A percentile compares a stretch with the other conserved stretches of the same genome.
Conservation (phyloP, 257 asterid species). For the Solanum phureja region DNA sequence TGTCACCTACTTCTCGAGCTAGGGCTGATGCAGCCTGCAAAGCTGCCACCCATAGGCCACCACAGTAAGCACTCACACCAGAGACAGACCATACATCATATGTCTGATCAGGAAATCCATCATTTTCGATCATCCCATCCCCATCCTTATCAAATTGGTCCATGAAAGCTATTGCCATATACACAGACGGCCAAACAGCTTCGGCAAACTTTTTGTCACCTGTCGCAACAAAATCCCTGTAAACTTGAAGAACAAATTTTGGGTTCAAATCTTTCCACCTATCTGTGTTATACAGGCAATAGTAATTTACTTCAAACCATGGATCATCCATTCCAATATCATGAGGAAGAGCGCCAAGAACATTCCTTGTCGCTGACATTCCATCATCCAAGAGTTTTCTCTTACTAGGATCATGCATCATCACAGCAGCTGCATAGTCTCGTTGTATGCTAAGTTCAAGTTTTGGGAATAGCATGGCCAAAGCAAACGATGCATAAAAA, state of each 20-base stretch:
- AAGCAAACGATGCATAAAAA: constrained; percentile 82
- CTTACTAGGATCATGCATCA: constrained; percentile 92
- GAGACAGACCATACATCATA: constrained; percentile 90
- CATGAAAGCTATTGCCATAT: constrained; percentile 91
- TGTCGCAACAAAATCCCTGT: constrained; percentile 76
- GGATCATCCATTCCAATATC: constrained; percentile 96
- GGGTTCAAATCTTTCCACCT: constrained; percentile 98
- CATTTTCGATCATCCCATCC: constrained; percentile 98
- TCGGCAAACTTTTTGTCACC: constrained; percentile 61
- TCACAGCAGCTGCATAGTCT: constrained; percentile 90
- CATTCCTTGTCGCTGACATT: constrained; percentile 49
- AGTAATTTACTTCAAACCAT: constrained; percentile 85
- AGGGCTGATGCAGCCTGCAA: constrained; percentile 88
- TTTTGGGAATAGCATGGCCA: constrained; percentile 65
- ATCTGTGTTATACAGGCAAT: constrained; percentile 72
- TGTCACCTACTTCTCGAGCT: constrained; percentile 76
- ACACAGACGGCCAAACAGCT: constrained; percentile 95
- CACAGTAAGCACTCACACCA: constrained; percentile 96
- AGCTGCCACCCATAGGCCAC: constrained; percentile 99
- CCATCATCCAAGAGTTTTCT: constrained; percentile 60
- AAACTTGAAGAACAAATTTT: constrained; percentile 87
- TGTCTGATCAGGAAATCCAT: constrained; percentile 92
- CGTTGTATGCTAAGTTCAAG: constrained; percentile 90
- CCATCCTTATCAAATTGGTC: constrained; percentile 96
- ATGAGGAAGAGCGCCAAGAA: constrained; percentile 95